Evolutionary conservation across 208 protist genomes (phyloP).

Genomic region (Trypanosomatidae sp.): DNA sequence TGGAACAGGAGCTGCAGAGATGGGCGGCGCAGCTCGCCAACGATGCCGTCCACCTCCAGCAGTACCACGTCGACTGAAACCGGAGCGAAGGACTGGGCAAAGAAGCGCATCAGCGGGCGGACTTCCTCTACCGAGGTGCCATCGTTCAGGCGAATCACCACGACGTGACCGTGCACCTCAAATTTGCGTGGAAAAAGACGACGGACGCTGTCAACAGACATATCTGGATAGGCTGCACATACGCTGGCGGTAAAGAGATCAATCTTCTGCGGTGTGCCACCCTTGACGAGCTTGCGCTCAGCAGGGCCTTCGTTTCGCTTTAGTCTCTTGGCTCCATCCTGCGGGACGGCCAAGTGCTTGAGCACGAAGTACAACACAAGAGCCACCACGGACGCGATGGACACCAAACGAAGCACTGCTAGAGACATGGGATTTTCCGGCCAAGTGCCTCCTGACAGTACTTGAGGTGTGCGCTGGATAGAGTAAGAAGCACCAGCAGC

Average conservation of each 20-base stretch:
- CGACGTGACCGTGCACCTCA: conserved; percentile 82
- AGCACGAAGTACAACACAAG: conserved; percentile 8
- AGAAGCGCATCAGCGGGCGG: conserved; percentile 33
- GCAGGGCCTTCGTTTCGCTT: neutral
- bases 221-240: conserved; percentile 10
- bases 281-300: conserved; percentile 8
- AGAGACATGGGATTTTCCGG: neutral
- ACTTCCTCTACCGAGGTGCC: conserved; percentile 45
- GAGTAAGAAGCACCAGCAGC: neutral
- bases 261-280: conserved; percentile 41
- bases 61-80: conserved; percentile 75
- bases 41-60: conserved; percentile 68
- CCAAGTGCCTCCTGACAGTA: neutral
- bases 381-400: conserved; percentile 7
- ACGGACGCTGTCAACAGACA: conserved; percentile 24
- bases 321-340: neutral
- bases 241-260: conserved; percentile 51
- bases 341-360: neutral
- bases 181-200: conserved; percentile 71
- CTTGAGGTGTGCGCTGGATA: neutral
- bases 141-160: conserved; percentile 73
- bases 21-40: conserved; percentile 75
- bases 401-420: conserved; percentile 1
- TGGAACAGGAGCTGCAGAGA: conserved; percentile 42
- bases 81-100: conserved; percentile 66